Base-by-base conservation (phyloP, 1,139 yeast species). In the Candida sp. region DNA sequence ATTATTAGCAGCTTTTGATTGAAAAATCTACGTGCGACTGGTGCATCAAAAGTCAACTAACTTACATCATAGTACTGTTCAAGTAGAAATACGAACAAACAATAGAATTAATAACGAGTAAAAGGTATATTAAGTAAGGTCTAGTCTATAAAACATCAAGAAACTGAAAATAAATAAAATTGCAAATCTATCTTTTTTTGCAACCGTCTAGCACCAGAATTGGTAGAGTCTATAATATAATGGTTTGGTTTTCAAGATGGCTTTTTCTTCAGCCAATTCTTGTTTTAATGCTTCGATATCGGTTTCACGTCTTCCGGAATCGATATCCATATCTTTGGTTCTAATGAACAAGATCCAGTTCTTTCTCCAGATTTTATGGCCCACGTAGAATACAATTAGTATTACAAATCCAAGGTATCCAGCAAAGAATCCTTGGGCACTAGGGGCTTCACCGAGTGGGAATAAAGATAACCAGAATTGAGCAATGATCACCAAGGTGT, bases 401-500 rank as follows among this genome's bases (percentile, higher is more conserved):
- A 72, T 61, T 9, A 70, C 72, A 43, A 64, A 58, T 4, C 76
- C 75, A 43, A 71, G 60, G 53, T 69, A 71, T 12, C 62, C 54
- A 39, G 56, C 49, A 55, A 71, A 71, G 56, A 72, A 72, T 21
- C 48, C 62, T 33, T 54, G 42, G 3, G 75, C 76, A 45, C 53
- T 60, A 11, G 77, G 70, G 6, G 46, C 41, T 6, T 55, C 67
- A 3, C 70, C 73, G 33, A 68, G 50, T 8, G 77, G 77, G 60
- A 64, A 71, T 36, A 72, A 55, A 4, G 76, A 66, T 23, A 59
- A 54, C 68, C 65, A 64, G 59, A 81, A 80, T 55, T 80, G 81
- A 7, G 82, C 83, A 39, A 75, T 64, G 34, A 81, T 64, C 43
- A 84, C 81, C 46, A 82, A 58, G 21, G 72, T 41, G 51, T 75